Base-by-base conservation (phyloP, 2,329 filamentous ascomycete genomes). In the Pseudogymnoascus sp. region DNA sequence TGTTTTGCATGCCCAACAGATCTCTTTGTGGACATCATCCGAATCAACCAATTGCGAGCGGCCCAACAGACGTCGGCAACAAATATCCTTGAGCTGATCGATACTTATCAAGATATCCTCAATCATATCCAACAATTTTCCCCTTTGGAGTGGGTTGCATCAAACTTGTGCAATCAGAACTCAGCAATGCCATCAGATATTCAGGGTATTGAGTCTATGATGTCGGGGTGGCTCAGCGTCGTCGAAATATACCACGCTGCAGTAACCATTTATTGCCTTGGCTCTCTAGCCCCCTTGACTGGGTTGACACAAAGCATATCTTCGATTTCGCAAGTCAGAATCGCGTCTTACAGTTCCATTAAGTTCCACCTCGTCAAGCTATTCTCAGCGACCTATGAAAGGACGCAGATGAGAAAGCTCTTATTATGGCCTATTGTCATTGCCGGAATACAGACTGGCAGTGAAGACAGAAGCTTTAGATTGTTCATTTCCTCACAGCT, bases 371-470 rank as follows among this genome's bases (percentile, higher is more conserved):
- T 54, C n/a, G 9, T 12, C 25, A 33, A 54, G 14, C 12, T 54
- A 54, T 54, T 54, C 16, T 54, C 28, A 12, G n/a, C 47, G 7
- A 33, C 25, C 4, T n/a, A 54, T 33, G 47, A 20, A 20, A 18
- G 4, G 6, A n/a, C 8, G 2, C 25, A 54, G 8, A 54, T 54
- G 47, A 54, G n/a, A 33, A 54, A 54, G 47, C 47, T 54, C 28
- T 54, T 54, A 54, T 33, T 54, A 54, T 54, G 47, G 47, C 47
- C 47, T 4, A 25, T 54, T 30, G 28, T 54, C 28, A 54, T 54
- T 18, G 47, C 47, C 5, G 47, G 47, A 33, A 54, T 54, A 4
- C 25, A 33, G n/a, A 33, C 25, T 7, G 14, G 28, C 8, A 6
- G n/a, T 11, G 25, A 33, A 1, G 47, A 54, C 2, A 12, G 8